These are phyloP conservation scores for Rhizophagus sp. DNA, from an alignment of 192 early-diverging fungal genomes.

Conservation along the genomic window DNA sequence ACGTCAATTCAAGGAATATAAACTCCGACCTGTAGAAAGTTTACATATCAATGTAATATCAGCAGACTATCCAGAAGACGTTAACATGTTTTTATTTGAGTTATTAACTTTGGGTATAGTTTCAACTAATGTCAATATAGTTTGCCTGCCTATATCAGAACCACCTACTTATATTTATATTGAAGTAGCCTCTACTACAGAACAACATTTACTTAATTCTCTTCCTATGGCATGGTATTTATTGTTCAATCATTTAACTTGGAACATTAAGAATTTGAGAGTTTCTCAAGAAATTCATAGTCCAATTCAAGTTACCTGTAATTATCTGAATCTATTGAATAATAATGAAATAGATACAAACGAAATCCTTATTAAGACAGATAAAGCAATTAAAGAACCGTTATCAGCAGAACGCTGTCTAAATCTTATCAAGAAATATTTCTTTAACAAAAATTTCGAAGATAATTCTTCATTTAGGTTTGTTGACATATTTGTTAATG, in stretches of 20 bases:
- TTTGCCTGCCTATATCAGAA: neutral
- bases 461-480: slow-evolving; percentile 27
- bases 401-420: neutral
- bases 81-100: slow-evolving; percentile 6
- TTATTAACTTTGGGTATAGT: neutral
- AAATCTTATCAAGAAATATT: slow-evolving; percentile 18
- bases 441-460: slow-evolving; percentile 4
- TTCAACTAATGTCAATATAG: neutral
- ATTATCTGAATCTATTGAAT: slow-evolving; percentile 14
- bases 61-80: neutral
- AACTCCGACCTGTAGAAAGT: slow-evolving; percentile 2
- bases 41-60: neutral
- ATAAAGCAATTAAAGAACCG: neutral
- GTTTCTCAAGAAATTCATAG: slow-evolving; percentile 14
- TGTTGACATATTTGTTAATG: slow-evolving; percentile 31
- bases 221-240: slow-evolving; percentile 8
- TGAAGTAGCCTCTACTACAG: slow-evolving; percentile 29
- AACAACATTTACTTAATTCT: slow-evolving; percentile 27
- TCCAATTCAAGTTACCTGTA: slow-evolving; percentile 24
- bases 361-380: neutral
- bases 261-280: slow-evolving; percentile 24
- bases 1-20: slow-evolving; percentile 10
- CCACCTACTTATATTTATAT: neutral
- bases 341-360: neutral
- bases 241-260: neutral